Evolutionary conservation across 345 rosid species (phyloP).

Genomic region (Passiflora organensis): DNA sequence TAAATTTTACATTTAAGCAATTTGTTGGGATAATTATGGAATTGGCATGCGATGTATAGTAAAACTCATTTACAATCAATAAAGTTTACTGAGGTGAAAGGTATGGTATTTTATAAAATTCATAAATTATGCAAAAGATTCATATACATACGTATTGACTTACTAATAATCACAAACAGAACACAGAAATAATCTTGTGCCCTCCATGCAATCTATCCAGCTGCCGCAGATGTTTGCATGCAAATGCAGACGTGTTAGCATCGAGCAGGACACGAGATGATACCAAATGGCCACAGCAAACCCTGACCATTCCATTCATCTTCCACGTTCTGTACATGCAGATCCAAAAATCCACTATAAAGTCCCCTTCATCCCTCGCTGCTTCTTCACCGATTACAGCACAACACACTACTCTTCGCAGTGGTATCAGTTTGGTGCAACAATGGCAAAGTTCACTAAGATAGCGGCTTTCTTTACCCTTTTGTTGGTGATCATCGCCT

Average conservation of each 20-base stretch:
- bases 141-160: no score
- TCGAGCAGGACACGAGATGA: neutral
- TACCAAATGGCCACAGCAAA: no score
- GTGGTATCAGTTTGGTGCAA: neutral
- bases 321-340: conserved; percentile 5
- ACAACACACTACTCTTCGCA: neutral
- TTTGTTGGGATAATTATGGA: no score
- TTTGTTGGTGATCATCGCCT: neutral
- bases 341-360: neutral
- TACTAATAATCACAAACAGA: no score
- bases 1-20: no score
- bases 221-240: conserved; percentile 8
- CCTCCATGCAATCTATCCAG: no score
- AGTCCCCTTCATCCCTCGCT: neutral
- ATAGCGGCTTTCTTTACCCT: neutral
- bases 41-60: no score
- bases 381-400: neutral
- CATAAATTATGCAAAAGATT: no score
- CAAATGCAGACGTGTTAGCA: neutral
- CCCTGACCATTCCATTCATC: neutral
- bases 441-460: neutral
- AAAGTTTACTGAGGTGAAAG: no score
- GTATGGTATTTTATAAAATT: no score
- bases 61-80: no score
- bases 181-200: no score